Percentiles rank a stretch among this genome's conserved stretches.
Evolutionary conservation across 352 stramenopile species (phyloP).

Genomic region (Phytophthora crassamura): DNA sequence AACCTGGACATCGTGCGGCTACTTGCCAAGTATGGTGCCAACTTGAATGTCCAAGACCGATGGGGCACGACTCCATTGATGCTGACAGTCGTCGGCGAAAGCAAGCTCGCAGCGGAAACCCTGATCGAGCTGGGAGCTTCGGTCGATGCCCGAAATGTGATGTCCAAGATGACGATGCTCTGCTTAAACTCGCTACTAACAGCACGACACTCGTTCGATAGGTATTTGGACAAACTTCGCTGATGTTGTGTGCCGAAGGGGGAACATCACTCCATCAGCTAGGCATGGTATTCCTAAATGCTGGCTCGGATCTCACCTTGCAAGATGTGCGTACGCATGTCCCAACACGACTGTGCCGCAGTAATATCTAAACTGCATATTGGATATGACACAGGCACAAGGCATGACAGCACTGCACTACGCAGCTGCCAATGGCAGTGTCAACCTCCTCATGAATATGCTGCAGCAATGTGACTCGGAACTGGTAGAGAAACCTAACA

Average conservation of each 20-base stretch:
- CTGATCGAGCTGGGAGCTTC: conserved; percentile 80
- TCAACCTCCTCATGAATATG: conserved; percentile 73
- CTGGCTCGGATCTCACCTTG: conserved; percentile 57
- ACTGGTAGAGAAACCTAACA: conserved; percentile 65
- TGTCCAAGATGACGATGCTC: not conserved
- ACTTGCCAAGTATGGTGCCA: conserved; percentile 77
- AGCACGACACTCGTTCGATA: conserved; percentile 14
- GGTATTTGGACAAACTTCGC: conserved; percentile 76
- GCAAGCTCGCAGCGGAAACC: conserved; percentile 53
- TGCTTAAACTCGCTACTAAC: too few species aligned
- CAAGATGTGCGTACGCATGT: conserved; percentile 54
- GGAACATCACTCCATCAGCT: conserved; percentile 68
- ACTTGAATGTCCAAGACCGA: conserved; percentile 76
- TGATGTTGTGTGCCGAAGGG: conserved; percentile 76
- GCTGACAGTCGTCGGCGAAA: conserved; percentile 80
- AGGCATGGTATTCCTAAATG: conserved; percentile 79
- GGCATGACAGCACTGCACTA: conserved; percentile 81
- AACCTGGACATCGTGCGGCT: conserved; percentile 79
- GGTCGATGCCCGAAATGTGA: conserved; percentile 73
- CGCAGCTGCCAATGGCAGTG: conserved; percentile 53
- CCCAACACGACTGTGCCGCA: not conserved
- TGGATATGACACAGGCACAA: conserved; percentile 58
- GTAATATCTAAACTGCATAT: not conserved
- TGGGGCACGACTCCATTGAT: conserved; percentile 85
- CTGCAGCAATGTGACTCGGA: conserved; percentile 65